These are phyloP conservation scores for Hexamita inflata DNA, from an alignment of 208 protist species.

Conservation along the genomic window DNA sequence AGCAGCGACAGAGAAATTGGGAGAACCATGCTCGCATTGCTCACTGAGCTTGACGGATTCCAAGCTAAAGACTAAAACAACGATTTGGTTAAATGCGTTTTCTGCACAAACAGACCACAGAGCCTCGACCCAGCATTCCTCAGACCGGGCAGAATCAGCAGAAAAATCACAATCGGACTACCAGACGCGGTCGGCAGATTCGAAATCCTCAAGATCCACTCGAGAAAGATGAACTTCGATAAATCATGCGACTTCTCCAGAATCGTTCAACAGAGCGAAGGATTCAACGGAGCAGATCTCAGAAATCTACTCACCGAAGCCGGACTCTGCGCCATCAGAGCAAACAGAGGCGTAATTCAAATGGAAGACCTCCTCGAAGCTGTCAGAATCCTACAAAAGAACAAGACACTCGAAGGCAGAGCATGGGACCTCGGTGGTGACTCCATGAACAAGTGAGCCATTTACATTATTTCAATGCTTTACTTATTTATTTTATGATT, in stretches of 20 bases:
- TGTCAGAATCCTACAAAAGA: conserved; percentile 3
- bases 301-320: conserved; percentile 35
- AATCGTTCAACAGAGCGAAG: conserved; percentile 30
- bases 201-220: conserved; percentile 40
- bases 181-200: conserved; percentile 29
- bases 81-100: no score
- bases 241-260: conserved; percentile 1
- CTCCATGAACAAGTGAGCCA: no score
- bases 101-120: conserved; percentile 35
- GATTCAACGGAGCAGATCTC: conserved; percentile 40
- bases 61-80: neutral
- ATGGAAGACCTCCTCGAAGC: conserved; percentile 23
- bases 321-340: conserved; percentile 32
- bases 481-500: no score
- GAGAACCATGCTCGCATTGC: conserved; percentile 33
- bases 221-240: conserved; percentile 12
- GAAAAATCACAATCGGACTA: conserved; percentile 36
- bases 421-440: no score
- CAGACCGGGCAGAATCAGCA: conserved; percentile 12
- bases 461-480: no score
- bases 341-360: neutral
- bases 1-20: conserved; percentile 30
- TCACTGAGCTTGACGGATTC: conserved; percentile 39
- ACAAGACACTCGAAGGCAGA: conserved; percentile 6
- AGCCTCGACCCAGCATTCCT: conserved; percentile 32